Percentiles rank a stretch among this genome's conserved stretches.
Conservation (phyloP, 768 basidiomycete species). For the Amanita brunnescens region DNA sequence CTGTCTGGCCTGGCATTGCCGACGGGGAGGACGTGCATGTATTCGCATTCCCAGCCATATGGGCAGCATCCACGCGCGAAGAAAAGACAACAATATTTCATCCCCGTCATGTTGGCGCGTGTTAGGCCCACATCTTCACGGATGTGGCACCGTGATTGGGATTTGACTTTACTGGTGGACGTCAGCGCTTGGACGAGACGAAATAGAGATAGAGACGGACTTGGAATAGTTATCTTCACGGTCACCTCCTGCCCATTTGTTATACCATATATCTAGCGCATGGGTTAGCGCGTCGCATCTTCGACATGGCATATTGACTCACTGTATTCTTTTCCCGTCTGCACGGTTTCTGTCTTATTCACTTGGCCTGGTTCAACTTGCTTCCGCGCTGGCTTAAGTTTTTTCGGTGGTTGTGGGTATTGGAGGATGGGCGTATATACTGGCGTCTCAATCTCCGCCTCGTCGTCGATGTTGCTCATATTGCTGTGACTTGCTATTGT, state of each 20-base stretch:
- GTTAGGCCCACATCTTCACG: slow-evolving; percentile 87
- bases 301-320: slow-evolving; percentile 1
- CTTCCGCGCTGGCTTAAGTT: slow-evolving; percentile 85
- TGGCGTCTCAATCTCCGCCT: slow-evolving; percentile 3
- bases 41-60: slow-evolving; percentile 97
- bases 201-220: slow-evolving; percentile 34
- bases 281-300: neutral
- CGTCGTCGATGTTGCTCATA: neutral
- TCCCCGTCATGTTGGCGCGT: slow-evolving; percentile 88
- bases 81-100: slow-evolving; percentile 91
- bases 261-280: slow-evolving; percentile 86
- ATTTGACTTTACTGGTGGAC: slow-evolving; percentile 73
- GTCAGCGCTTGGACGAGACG: slow-evolving; percentile 6
- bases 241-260: slow-evolving; percentile 99
- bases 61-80: slow-evolving; percentile 96
- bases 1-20: slow-evolving; percentile 70
- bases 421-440: neutral
- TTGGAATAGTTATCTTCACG: slow-evolving; percentile 94
- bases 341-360: slow-evolving; percentile 78
- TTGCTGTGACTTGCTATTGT: neutral
- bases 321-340: slow-evolving; percentile 98
- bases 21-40: slow-evolving; percentile 82
- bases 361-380: slow-evolving; percentile 90
- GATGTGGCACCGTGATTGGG: slow-evolving; percentile 87
- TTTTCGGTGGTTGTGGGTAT: slow-evolving; percentile 36